A percentile compares a stretch with the other conserved stretches of the same genome.
Conservation (phyloP, 2,329 filamentous ascomycete species). For the Fusarium lateritium region DNA sequence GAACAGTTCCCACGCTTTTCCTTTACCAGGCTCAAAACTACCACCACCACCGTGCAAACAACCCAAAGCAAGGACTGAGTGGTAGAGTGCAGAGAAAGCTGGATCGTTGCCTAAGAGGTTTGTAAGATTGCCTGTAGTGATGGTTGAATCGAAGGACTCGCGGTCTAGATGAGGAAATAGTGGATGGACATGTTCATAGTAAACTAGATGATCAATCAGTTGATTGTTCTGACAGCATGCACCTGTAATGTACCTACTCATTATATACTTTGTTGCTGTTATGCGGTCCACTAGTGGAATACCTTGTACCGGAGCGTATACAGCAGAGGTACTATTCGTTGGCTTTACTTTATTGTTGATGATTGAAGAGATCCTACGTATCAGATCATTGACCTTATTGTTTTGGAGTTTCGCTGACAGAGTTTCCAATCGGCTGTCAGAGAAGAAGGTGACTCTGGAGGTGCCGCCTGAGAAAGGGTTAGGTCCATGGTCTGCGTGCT, state of each 20-base stretch:
- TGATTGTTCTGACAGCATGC: accelerated
- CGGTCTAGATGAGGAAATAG: constrained; percentile 39
- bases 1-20: constrained; percentile 40
- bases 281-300: constrained; percentile 1
- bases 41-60: constrained; percentile 37
- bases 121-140: background rate
- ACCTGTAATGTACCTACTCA: background rate
- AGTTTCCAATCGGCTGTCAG: constrained; percentile 38
- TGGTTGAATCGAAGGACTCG: constrained; percentile 22
- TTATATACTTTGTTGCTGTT: constrained; percentile 24
- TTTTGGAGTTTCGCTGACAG: constrained; percentile 41
- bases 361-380: constrained; percentile 36
- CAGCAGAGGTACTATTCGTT: constrained; percentile 30
- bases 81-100: constrained; percentile 39
- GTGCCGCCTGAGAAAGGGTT: constrained; percentile 33
- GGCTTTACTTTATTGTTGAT: constrained; percentile 36
- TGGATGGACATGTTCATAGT: constrained; percentile 44
- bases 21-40: constrained; percentile 43
- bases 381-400: constrained; percentile 41
- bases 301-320: background rate
- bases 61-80: constrained; percentile 39
- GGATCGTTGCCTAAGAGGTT: constrained; percentile 11
- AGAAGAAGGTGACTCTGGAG: constrained; percentile 44
- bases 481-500: background rate
- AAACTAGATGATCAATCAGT: constrained; percentile 9